Evolutionary conservation across 148 eudicot species (phyloP).

Genomic region (Rhododendron kiyosumense): DNA sequence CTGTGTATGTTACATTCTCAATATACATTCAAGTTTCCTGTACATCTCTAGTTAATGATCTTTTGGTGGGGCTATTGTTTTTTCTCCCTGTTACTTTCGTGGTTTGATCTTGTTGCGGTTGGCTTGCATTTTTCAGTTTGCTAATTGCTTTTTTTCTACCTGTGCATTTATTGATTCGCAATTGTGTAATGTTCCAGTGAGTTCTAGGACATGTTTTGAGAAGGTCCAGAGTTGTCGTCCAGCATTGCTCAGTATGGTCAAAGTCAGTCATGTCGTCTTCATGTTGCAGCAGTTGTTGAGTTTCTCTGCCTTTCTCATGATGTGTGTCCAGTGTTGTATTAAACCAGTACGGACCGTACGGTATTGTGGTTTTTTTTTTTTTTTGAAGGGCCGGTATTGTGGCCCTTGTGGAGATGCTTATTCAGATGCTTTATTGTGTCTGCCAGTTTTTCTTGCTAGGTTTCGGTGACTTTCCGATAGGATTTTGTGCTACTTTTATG

Average conservation of each 20-base stretch:
- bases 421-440: constrained; percentile 26
- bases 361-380: constrained; percentile 21
- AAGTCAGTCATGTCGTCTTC: constrained; percentile 94
- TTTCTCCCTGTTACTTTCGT: background rate
- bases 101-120: background rate
- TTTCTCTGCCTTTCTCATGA: constrained; percentile 40
- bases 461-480: constrained; percentile 19
- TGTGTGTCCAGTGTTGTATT: constrained; percentile 62
- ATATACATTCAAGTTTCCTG: background rate
- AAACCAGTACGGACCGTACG: constrained; percentile 12
- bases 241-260: constrained; percentile 96
- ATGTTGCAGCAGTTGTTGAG: constrained; percentile 59
- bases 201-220: constrained; percentile 91
- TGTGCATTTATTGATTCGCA: constrained; percentile 49
- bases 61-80: background rate
- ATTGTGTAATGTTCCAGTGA: constrained; percentile 99
- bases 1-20: constrained; percentile 18
- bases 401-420: constrained; percentile 17
- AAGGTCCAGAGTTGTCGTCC: constrained; percentile 98
- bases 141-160: background rate
- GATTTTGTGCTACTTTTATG: constrained; percentile 16
- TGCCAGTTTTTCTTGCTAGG: constrained; percentile 27
- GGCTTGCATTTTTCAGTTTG: constrained; percentile 4
- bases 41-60: background rate
- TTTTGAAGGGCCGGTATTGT: background rate